Percentiles rank a stretch among this genome's conserved stretches.
These are phyloP conservation scores for Flaveria ramosissima DNA, from an alignment of 129 eudicot species.

Conservation along the genomic window DNA sequence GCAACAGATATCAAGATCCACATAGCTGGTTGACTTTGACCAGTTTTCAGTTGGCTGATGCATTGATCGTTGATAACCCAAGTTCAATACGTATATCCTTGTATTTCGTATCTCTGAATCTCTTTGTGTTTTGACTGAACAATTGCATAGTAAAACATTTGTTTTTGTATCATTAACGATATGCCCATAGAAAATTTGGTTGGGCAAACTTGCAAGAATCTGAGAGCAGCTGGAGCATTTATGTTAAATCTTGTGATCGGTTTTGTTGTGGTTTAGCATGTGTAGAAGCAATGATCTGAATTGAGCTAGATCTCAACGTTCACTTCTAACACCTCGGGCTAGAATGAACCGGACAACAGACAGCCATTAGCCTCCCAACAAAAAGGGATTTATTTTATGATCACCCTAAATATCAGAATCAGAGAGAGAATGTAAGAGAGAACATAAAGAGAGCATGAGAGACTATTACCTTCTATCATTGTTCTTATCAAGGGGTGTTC, in stretches of 20 bases:
- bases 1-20: constrained; percentile 19
- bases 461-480: too few species aligned
- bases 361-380: too few species aligned
- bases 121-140: constrained; percentile 26
- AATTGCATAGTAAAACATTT: constrained; percentile 31
- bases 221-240: constrained; percentile 22
- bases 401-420: too few species aligned
- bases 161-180: constrained; percentile 4
- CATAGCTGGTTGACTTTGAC: constrained; percentile 10
- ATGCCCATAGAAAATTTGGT: constrained; percentile 6
- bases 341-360: too few species aligned
- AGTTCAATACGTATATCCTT: constrained; percentile 25
- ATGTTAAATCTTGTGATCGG: not conserved
- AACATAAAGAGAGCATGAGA: too few species aligned
- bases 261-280: not conserved
- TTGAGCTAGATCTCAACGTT: too few species aligned
- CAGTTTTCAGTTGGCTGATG: constrained; percentile 29
- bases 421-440: too few species aligned
- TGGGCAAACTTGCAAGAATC: constrained; percentile 2
- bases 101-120: not conserved
- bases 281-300: too few species aligned
- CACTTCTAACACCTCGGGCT: too few species aligned
- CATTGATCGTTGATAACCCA: constrained; percentile 4
- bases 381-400: too few species aligned
- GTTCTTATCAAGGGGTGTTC: too few species aligned